Base-by-base conservation (phyloP, 495 filamentous ascomycete genomes). In the Penicillium arizonense region DNA sequence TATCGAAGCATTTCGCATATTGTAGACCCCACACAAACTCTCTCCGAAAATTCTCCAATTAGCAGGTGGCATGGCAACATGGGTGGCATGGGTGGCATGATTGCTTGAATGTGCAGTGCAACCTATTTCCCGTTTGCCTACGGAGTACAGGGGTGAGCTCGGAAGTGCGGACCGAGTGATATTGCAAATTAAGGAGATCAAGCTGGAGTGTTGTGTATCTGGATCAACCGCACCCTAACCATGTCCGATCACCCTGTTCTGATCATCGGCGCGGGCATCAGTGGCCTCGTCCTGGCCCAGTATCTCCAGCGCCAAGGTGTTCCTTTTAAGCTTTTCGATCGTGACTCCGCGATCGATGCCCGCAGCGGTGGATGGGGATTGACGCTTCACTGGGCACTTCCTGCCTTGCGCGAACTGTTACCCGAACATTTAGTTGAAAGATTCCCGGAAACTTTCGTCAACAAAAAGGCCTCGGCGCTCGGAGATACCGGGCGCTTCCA, bases 231-330 rank as follows among this genome's bases (percentile, higher is more conserved):
- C 26, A 35, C 33, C 6, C 26, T 10, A 5, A 36, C 47, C 44
- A 65, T 67, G 61, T 47, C 56, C 13, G 48, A 57, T 24, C 40
- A 45, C 11, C 65, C 65, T 23, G 64, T 86, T 16, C 54, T 86
- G 40, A 82, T 86, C 61, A 67, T 82, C 51, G 83, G 83, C 2
- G 83, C 77, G 13, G 83, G 83, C 16, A 74, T 87, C 52, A 80
- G 77, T 21, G 82, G 83, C 35, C 73, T 85, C 9, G 68, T 79
- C 4, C 69, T 87, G 11, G 84, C 82, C 3, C 83, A 87, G 53
- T 74, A 74, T 33, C 77, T 86, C 30, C 73, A 74, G 44, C 76
- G 75, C 39, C 56, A 57, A n/a, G 42, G 50, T 13, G 61, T 80
- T n/a, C 59, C 72, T 0, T 81, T 77, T 57, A 55, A 67, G 18